Percentiles rank a stretch among this genome's conserved stretches.
Conservation (phyloP, 768 basidiomycete genomes). For the Mycena kentingensis region DNA sequence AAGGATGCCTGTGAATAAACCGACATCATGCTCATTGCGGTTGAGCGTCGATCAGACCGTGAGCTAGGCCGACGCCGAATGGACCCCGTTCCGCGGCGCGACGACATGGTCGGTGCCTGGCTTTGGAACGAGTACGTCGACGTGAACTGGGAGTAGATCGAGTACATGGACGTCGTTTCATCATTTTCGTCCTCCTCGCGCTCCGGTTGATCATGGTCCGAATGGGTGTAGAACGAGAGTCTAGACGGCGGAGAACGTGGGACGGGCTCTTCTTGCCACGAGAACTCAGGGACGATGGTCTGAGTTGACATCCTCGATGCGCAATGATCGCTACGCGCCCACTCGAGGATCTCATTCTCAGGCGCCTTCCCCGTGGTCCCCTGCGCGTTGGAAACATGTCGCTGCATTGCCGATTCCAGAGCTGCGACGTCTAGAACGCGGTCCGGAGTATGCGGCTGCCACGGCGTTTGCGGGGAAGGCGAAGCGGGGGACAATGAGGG, state of each 20-base stretch:
- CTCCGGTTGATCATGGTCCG: conserved; percentile 2
- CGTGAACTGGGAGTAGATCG: conserved; percentile 18
- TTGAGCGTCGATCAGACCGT: conserved; percentile 1
- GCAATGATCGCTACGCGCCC: neutral
- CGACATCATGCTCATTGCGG: conserved; percentile 16
- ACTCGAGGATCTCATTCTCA: conserved; percentile 1
- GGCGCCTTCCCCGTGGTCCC: neutral
- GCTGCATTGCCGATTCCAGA: conserved; percentile 1
- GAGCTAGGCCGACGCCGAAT: neutral
- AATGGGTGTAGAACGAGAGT: conserved; percentile 6
- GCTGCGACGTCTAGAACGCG: conserved; percentile 7
- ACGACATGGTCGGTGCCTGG: conserved; percentile 1
- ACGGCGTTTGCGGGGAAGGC: neutral
- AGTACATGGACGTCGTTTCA: conserved; percentile 16
- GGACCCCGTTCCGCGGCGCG: conserved; percentile 1
- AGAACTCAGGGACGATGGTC: conserved; percentile 9
- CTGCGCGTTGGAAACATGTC: neutral
- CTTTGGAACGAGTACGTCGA: conserved; percentile 15
- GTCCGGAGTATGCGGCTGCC: conserved; percentile 6
- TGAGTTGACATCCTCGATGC: neutral
- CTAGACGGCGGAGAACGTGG: conserved; percentile 16
- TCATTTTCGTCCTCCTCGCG: conserved; percentile 7
- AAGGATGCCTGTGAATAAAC: conserved; percentile 21
- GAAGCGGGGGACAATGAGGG: conserved; percentile 11
- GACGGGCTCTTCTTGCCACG: conserved; percentile 19